These are phyloP conservation scores for barrel medic (Medicago truncatula) DNA, from an alignment of 306 rosid genomes.

Conservation along the genomic window DNA sequence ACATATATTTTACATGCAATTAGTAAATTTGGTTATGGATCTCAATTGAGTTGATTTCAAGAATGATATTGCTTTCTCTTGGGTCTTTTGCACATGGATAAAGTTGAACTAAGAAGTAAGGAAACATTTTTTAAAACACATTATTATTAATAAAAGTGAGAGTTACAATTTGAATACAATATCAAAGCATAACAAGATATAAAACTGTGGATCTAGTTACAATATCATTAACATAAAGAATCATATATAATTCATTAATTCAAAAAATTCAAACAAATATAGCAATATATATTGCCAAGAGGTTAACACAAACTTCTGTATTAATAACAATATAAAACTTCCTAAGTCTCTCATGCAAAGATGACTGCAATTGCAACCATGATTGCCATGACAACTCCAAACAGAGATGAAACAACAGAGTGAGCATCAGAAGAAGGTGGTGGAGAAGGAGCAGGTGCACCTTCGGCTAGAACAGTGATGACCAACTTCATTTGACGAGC, in stretches of 20 bases:
- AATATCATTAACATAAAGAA: slow-evolving; percentile 10
- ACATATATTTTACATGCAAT: no score
- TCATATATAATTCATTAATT: not conserved
- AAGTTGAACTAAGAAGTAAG: not conserved
- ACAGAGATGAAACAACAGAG: not conserved
- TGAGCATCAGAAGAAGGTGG: slow-evolving; percentile 41
- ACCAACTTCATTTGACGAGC: slow-evolving; percentile 44
- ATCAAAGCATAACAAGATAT: not conserved
- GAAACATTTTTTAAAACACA: no score
- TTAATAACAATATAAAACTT: not conserved
- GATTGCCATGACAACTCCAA: not conserved
- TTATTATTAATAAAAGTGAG: not conserved
- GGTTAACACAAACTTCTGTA: not conserved
- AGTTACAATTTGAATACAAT: not conserved
- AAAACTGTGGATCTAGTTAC: not conserved
- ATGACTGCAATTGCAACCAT: slow-evolving; percentile 17
- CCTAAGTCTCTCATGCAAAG: slow-evolving; percentile 2
- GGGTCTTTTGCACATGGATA: not conserved
- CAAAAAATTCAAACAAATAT: not conserved
- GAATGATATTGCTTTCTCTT: no score
- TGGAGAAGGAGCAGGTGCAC: slow-evolving; percentile 45
- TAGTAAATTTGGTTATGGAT: no score
- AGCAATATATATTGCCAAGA: not conserved
- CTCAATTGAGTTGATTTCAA: no score
- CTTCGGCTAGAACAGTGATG: slow-evolving; percentile 21